Evolutionary conservation across 2,329 filamentous ascomycete species (phyloP), one percentile per base, ranked within the genome.

Genomic region (Plenodomus lindquistii): DNA sequence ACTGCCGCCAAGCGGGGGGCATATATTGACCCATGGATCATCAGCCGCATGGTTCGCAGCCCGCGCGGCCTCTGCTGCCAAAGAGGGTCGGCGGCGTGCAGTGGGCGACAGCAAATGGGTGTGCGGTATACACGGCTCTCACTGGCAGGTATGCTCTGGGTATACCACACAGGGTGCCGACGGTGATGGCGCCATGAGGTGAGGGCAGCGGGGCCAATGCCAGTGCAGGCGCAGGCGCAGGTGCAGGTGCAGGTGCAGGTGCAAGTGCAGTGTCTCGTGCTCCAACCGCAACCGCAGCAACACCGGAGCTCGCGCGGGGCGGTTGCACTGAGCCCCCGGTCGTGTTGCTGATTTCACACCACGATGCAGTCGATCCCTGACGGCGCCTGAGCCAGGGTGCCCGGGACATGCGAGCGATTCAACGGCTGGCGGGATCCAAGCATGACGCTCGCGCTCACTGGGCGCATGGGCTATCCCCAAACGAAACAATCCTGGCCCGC

Each of bases 371-470:
- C 67, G 65, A 70, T 70, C 67, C 69, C 66, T 71, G 69, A 55
- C 55, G 46, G 57, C 44, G 54, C 55, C 56, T 50, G 55, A 45
- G 50, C 62, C 55, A 69, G 66, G 69, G 63, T 63, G 60, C 58
- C 51, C 61, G 51, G 65, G 56, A 60, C 65, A 69, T 69, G 66
- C 65, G 63, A 65, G 57, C 62, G 60, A 64, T 66, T 65, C 69
- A 72, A 72, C 69, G 69, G 69, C 67, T 60, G 61, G 67, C 67
- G 69, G 67, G 69, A 70, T 64, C 66, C 65, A 70, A 67, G 65
- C 62, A 69, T 69, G 65, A 69, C 66, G 67, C 69, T 67, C 55
- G 59, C 49, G 55, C 63, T 60, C 50, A 65, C 54, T 62, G 56
- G 65, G 60, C 60, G 63, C 61, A 60, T 44, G 34, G 47, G 58